Evolutionary conservation across 2,329 filamentous ascomycete genomes (phyloP).

Genomic region (Ophiostoma triangulosporum): DNA sequence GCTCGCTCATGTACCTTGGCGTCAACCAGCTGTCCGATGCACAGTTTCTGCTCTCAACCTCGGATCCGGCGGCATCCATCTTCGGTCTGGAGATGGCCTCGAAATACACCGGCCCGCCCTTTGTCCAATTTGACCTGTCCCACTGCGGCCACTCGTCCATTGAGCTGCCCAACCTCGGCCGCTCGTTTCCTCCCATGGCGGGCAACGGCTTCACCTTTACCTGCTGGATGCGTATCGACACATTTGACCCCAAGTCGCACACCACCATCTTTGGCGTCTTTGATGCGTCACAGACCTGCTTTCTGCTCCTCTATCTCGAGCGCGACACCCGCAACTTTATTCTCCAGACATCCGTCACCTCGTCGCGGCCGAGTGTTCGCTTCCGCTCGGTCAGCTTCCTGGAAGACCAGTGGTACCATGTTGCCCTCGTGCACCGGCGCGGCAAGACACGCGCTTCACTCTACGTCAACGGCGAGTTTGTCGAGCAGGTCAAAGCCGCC

Average conservation of each 20-base stretch:
- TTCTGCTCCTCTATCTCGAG: slow-evolving; percentile 85
- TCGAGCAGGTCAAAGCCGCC: slow-evolving; percentile 78
- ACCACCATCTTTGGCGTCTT: slow-evolving; percentile 95
- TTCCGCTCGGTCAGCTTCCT: slow-evolving; percentile 77
- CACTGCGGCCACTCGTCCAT: slow-evolving; percentile 78
- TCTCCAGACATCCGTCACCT: slow-evolving; percentile 84
- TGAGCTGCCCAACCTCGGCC: slow-evolving; percentile 75
- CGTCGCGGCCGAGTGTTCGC: slow-evolving; percentile 73
- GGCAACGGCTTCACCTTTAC: slow-evolving; percentile 80
- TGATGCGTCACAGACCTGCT: slow-evolving; percentile 83
- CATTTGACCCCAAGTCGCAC: slow-evolving; percentile 71
- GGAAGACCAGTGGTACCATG: slow-evolving; percentile 78
- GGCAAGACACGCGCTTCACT: slow-evolving; percentile 72
- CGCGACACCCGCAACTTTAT: slow-evolving; percentile 90
- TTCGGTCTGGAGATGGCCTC: slow-evolving; percentile 64
- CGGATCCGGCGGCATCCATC: slow-evolving; percentile 42
- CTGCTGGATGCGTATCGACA: slow-evolving; percentile 78
- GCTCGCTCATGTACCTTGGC: slow-evolving; percentile 58
- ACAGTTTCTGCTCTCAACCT: slow-evolving; percentile 50
- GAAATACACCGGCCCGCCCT: slow-evolving; percentile 62
- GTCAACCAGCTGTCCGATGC: slow-evolving; percentile 73
- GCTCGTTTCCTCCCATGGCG: slow-evolving; percentile 68
- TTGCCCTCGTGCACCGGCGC: slow-evolving; percentile 73
- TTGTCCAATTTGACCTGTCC: slow-evolving; percentile 89
- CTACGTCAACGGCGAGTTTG: slow-evolving; percentile 86